Evolutionary conservation across 805 yeast species (phyloP).

Genomic region (Priceomyces castillae): DNA sequence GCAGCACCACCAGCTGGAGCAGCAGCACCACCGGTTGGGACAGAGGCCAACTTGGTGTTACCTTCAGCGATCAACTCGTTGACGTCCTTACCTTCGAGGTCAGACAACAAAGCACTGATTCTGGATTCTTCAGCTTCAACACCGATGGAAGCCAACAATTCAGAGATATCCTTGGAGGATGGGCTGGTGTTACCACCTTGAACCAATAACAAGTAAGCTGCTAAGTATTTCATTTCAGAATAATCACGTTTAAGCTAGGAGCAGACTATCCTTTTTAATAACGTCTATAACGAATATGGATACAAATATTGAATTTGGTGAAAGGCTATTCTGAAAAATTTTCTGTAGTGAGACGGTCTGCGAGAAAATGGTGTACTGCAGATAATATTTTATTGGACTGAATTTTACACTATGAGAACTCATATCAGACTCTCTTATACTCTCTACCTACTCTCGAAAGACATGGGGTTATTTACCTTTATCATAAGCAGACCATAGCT

Average conservation of each 20-base stretch:
- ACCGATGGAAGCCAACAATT: conserved; percentile 54
- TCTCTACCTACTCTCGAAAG: background rate
- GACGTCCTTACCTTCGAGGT: conserved; percentile 91
- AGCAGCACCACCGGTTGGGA: conserved; percentile 98
- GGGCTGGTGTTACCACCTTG: conserved; percentile 47
- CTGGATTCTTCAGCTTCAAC: conserved; percentile 91
- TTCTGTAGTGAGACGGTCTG: conserved; percentile 5
- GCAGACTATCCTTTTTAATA: conserved; percentile 79
- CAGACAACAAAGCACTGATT: conserved; percentile 72
- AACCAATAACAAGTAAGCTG: conserved; percentile 47
- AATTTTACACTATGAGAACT: background rate
- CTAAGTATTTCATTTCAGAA: conserved; percentile 55
- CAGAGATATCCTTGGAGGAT: conserved; percentile 41
- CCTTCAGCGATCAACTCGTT: conserved; percentile 92
- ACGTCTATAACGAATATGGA: conserved; percentile 3
- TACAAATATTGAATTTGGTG: background rate
- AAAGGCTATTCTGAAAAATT: conserved; percentile 20
- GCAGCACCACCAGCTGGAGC: conserved; percentile 70
- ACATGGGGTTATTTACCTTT: too few relatives aligned
- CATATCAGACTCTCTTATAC: background rate
- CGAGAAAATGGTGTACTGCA: background rate
- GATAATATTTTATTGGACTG: background rate
- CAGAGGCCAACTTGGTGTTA: conserved; percentile 92
- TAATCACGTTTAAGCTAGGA: conserved; percentile 74
- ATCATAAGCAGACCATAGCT: too few relatives aligned